Percentiles rank a stretch among this genome's conserved stretches.
phyloP scores from a whole-genome alignment of 169 alveolate species.

The Plasmodium falciparum region DNA sequence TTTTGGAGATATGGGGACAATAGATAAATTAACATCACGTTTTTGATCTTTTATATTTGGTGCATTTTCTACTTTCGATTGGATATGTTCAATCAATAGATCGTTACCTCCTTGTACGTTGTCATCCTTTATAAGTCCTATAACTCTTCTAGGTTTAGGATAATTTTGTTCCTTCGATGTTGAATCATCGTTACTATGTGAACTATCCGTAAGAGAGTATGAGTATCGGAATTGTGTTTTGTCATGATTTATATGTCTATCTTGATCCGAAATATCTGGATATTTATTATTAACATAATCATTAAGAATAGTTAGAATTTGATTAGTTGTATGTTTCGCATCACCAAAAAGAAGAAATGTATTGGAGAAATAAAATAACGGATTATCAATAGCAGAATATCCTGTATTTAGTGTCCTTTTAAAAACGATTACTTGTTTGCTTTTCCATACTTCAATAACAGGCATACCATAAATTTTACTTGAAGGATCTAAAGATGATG shows the following conservation, averaged over 20 bases:
- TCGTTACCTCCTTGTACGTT: not conserved
- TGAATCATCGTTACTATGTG: conserved; percentile 59
- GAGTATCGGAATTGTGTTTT: conserved; percentile 25
- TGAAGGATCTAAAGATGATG: conserved; percentile 92
- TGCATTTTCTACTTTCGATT: no score
- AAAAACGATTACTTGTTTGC: conserved; percentile 89
- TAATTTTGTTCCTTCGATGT: conserved; percentile 77
- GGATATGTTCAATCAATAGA: conserved; percentile 1
- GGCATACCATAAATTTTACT: conserved; percentile 96
- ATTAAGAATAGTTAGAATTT: conserved; percentile 77
- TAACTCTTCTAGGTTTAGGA: conserved; percentile 81
- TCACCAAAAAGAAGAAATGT: conserved; percentile 93
- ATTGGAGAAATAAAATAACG: conserved; percentile 91
- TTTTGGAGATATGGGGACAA: conserved; percentile 90
- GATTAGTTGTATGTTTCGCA: conserved; percentile 89
- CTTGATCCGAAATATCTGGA: conserved; percentile 24
- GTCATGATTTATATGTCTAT: conserved; percentile 31
- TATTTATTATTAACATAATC: conserved; percentile 65
- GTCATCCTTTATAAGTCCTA: conserved; percentile 83
- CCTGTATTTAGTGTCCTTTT: conserved; percentile 96
- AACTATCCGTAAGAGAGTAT: conserved; percentile 49
- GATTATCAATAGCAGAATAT: conserved; percentile 95
- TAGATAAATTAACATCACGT: conserved; percentile 10
- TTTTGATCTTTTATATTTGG: not conserved
- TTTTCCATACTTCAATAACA: conserved; percentile 95